Conservation (phyloP, 73 alveolate species). For the Uronychia setigera region DNA sequence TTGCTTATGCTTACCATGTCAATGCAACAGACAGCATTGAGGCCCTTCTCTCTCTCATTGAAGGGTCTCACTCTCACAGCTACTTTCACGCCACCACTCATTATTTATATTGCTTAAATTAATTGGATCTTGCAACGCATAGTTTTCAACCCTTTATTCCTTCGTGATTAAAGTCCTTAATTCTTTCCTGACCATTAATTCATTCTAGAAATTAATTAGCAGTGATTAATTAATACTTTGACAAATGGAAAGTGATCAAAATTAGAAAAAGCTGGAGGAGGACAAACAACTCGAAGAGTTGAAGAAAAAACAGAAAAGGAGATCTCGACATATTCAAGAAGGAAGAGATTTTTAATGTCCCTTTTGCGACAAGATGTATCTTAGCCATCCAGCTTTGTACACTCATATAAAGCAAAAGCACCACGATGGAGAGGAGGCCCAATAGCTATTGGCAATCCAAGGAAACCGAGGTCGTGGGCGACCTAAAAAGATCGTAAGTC, state of each 20-base stretch:
- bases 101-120: background rate
- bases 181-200: too few species aligned
- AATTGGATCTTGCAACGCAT: too few species aligned
- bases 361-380: slow-evolving; percentile 87
- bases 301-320: background rate
- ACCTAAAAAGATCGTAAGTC: slow-evolving; percentile 7
- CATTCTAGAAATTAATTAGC: too few species aligned
- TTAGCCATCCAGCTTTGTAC: slow-evolving; percentile 92
- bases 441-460: background rate
- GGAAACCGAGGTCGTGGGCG: slow-evolving; percentile 6
- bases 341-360: slow-evolving; percentile 9
- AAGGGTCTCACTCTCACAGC: slow-evolving; percentile 72
- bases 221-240: too few species aligned
- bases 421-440: slow-evolving; percentile 47
- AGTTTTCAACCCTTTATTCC: too few species aligned
- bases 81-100: slow-evolving; percentile 41
- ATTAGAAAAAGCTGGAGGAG: too few species aligned
- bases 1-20: slow-evolving; percentile 50
- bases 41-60: slow-evolving; percentile 54
- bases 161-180: too few species aligned
- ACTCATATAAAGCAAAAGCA: slow-evolving; percentile 92
- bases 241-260: too few species aligned
- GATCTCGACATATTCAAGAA: background rate
- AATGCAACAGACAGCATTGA: slow-evolving; percentile 40
- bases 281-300: background rate